Conservation (phyloP, 441 rosid genomes). For the Oxalis stricta region DNA sequence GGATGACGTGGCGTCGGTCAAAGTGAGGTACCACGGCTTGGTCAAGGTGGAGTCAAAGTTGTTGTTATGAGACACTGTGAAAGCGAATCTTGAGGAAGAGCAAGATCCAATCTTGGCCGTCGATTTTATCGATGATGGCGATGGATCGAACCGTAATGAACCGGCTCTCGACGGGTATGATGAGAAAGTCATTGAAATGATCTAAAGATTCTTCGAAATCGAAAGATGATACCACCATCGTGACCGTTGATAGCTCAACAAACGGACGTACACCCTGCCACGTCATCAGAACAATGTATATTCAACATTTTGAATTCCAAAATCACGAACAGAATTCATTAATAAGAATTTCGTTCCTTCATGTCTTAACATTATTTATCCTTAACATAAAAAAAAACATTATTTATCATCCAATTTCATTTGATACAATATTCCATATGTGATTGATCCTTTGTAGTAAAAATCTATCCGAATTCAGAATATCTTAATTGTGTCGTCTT, state of each 20-base stretch:
- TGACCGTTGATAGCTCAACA: constrained; percentile 62
- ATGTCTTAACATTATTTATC: no score
- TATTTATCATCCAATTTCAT: no score
- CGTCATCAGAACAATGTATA: not conserved
- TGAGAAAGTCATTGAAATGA: constrained; percentile 48
- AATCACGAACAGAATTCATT: no score
- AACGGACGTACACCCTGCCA: constrained; percentile 82
- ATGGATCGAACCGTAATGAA: constrained; percentile 62
- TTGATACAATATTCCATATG: no score
- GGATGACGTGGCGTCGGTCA: constrained; percentile 48
- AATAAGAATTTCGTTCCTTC: no score
- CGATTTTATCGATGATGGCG: constrained; percentile 39
- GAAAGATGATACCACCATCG: constrained; percentile 47
- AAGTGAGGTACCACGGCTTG: constrained; percentile 80
- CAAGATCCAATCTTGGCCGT: constrained; percentile 65
- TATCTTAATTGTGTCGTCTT: no score
- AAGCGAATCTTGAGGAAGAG: constrained; percentile 82
- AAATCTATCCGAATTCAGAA: no score
- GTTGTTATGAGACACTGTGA: constrained; percentile 73
- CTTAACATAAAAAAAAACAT: no score
- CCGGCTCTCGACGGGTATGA: constrained; percentile 48
- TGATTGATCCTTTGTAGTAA: no score
- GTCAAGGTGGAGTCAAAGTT: constrained; percentile 80
- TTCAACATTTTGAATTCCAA: no score
- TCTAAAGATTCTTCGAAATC: constrained; percentile 62